Percentiles rank a stretch among this genome's conserved stretches.
phyloP scores from a whole-genome alignment of 306 rosid species.

The Arachis hypogaea region DNA sequence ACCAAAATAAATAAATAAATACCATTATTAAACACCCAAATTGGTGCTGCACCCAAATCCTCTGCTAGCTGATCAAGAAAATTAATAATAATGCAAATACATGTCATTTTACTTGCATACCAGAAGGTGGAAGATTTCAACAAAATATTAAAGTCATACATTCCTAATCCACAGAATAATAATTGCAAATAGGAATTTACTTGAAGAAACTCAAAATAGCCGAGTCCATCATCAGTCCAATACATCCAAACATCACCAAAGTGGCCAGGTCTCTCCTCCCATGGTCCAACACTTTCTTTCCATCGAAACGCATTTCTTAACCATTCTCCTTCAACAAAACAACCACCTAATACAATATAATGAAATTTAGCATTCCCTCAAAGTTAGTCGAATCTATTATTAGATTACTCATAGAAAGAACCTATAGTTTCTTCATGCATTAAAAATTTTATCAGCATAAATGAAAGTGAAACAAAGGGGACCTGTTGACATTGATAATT shows the following conservation, averaged over 20 bases:
- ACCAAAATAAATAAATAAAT: slow-evolving; percentile 32
- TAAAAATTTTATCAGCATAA: neutral
- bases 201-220: slow-evolving; percentile 93
- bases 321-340: slow-evolving; percentile 96
- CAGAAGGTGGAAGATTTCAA: slow-evolving; percentile 21
- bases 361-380: slow-evolving; percentile 7
- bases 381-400: slow-evolving; percentile 28
- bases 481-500: neutral
- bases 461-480: slow-evolving; percentile 20
- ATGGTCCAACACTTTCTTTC: slow-evolving; percentile 84
- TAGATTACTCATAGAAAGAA: neutral
- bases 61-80: slow-evolving; percentile 74
- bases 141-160: slow-evolving; percentile 12
- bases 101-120: slow-evolving; percentile 24
- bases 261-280: slow-evolving; percentile 99
- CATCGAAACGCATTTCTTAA: slow-evolving; percentile 98
- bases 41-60: slow-evolving; percentile 76
- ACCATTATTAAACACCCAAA: slow-evolving; percentile 99
- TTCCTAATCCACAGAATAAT: slow-evolving; percentile 2
- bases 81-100: neutral
- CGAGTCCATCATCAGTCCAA: slow-evolving; percentile 99
- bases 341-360: slow-evolving; percentile 60
- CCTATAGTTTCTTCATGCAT: neutral
- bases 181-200: slow-evolving; percentile 47
- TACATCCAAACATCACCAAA: slow-evolving; percentile 98